Evolutionary conservation across 2,329 filamentous ascomycete species (phyloP).

Genomic region (Nakataea oryzae): DNA sequence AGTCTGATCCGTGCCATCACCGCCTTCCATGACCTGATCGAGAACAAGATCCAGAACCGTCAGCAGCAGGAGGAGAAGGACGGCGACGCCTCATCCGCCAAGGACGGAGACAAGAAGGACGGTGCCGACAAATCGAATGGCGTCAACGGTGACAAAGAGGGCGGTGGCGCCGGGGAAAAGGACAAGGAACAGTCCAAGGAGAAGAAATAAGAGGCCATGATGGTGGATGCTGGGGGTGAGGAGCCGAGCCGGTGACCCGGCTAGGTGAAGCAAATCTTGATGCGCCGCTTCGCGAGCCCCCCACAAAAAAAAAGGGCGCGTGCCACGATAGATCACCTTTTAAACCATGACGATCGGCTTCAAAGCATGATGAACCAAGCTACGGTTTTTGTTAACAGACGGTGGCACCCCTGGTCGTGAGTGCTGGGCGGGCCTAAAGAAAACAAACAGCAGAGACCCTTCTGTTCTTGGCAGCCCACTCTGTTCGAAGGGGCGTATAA

Average conservation of each 20-base stretch:
- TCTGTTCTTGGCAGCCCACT: background rate
- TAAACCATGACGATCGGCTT: too few species aligned
- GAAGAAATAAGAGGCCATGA: constrained; percentile 39
- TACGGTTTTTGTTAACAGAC: background rate
- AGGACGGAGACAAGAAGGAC: constrained; percentile 57
- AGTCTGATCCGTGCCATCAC: constrained; percentile 96
- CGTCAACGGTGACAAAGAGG: constrained; percentile 26
- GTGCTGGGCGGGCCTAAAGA: too few species aligned
- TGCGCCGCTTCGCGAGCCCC: constrained; percentile 1
- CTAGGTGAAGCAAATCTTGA: constrained; percentile 2
- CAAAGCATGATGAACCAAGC: background rate
- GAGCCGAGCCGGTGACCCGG: background rate
- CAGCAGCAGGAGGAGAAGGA: constrained; percentile 96
- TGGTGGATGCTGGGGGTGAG: constrained; percentile 14
- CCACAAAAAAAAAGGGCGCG: background rate
- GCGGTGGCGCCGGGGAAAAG: constrained; percentile 37
- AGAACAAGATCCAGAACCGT: constrained; percentile 99
- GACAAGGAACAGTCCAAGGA: constrained; percentile 46
- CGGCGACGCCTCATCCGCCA: constrained; percentile 61
- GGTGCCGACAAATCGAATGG: constrained; percentile 19
- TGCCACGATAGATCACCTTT: background rate
- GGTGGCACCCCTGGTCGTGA: background rate
- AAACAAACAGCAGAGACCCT: background rate
- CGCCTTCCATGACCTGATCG: constrained; percentile 96
- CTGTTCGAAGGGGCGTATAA: background rate